Evolutionary conservation across 768 basidiomycete genomes (phyloP).

Genomic region (Boletellus ananiceps): DNA sequence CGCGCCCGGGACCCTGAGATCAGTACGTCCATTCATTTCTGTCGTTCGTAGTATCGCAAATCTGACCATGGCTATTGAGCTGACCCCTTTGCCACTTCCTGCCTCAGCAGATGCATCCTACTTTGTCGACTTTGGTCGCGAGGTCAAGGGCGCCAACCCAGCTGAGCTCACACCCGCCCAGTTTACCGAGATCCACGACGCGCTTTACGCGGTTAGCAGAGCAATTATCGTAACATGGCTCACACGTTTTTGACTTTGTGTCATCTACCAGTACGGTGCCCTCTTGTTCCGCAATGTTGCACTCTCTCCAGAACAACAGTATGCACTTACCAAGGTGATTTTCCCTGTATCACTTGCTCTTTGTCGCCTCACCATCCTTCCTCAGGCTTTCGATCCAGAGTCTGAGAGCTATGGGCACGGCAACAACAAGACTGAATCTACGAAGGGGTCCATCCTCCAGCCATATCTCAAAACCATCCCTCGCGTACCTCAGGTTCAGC

Average conservation of each 20-base stretch:
- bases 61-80: constrained; percentile 58
- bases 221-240: not conserved
- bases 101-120: constrained; percentile 62
- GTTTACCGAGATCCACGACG: constrained; percentile 63
- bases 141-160: constrained; percentile 72
- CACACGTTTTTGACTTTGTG: not conserved
- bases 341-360: not conserved
- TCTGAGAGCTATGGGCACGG: constrained; percentile 75
- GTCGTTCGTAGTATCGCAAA: too few species aligned
- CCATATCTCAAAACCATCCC: constrained; percentile 91
- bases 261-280: constrained; percentile 50
- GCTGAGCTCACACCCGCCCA: constrained; percentile 53
- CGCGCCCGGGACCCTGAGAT: too few species aligned
- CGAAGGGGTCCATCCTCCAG: constrained; percentile 77
- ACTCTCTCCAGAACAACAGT: constrained; percentile 79
- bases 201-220: constrained; percentile 65
- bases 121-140: constrained; percentile 69
- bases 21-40: too few species aligned
- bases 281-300: constrained; percentile 70
- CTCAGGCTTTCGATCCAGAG: constrained; percentile 72
- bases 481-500: constrained; percentile 82
- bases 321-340: constrained; percentile 72
- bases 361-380: constrained; percentile 4
- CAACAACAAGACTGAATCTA: constrained; percentile 76
- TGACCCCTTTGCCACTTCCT: constrained; percentile 64